Conservation (phyloP, 2,329 filamentous ascomycete species). For the Colletotrichum phormii region DNA sequence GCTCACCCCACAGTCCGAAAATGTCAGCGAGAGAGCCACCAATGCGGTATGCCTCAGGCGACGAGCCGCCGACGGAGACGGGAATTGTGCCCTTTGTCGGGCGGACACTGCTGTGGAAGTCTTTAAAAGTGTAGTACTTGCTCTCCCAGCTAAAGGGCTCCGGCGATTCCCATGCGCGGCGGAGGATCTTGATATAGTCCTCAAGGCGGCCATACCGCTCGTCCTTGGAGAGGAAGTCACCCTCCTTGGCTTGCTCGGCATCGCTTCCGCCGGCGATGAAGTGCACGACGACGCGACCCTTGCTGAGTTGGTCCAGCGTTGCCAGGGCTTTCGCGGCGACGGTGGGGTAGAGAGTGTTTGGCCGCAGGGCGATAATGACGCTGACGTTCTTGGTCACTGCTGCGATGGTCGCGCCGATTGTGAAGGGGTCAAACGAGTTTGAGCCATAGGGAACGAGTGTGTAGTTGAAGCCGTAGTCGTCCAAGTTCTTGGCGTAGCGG, state of each 20-base stretch:
- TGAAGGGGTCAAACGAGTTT: conserved; percentile 66
- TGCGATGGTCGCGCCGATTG: conserved; percentile 68
- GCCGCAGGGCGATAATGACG: conserved; percentile 70
- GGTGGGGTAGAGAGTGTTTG: conserved; percentile 72
- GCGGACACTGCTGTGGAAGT: conserved; percentile 65
- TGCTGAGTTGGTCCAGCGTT: conserved; percentile 69
- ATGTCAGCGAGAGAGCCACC: conserved; percentile 70
- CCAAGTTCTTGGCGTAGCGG: conserved; percentile 67
- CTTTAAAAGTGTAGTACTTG: conserved; percentile 69
- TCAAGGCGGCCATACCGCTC: conserved; percentile 69
- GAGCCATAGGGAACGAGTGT: conserved; percentile 71
- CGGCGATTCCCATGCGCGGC: conserved; percentile 66
- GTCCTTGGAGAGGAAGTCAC: conserved; percentile 68
- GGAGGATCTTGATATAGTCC: conserved; percentile 71
- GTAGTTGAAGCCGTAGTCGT: conserved; percentile 72
- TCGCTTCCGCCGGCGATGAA: conserved; percentile 73
- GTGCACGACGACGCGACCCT: conserved; percentile 69
- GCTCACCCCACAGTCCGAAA: conserved; percentile 73
- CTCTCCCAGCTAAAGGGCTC: conserved; percentile 72
- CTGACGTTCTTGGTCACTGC: conserved; percentile 69
- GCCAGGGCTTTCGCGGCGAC: conserved; percentile 72
- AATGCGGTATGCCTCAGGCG: conserved; percentile 68
- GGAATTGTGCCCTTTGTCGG: conserved; percentile 66
- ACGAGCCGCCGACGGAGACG: conserved; percentile 70
- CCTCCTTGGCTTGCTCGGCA: conserved; percentile 69